Conservation (phyloP, 192 early-diverging fungal species). For the Gryganskiella cystojenkinii region DNA sequence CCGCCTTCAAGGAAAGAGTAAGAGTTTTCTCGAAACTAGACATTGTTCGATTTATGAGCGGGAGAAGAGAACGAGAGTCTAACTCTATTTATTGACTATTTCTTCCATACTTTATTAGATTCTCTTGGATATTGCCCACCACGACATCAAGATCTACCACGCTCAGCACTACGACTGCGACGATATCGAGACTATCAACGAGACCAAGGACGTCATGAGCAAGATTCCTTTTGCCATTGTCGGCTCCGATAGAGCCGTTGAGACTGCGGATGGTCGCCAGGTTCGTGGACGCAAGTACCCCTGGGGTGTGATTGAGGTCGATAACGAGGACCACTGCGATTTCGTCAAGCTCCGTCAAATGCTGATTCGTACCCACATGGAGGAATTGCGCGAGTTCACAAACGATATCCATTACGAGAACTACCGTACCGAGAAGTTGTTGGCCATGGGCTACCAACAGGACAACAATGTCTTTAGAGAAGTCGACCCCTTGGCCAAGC, state of each 20-base stretch:
- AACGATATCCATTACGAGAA: constrained; percentile 93
- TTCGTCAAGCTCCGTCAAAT: constrained; percentile 96
- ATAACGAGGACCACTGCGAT: constrained; percentile 97
- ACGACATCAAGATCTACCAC: constrained; percentile 91
- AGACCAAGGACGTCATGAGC: constrained; percentile 87
- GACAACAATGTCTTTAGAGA: constrained; percentile 84
- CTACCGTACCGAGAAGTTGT: constrained; percentile 95
- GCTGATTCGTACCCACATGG: constrained; percentile 94
- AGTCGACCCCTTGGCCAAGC: constrained; percentile 79
- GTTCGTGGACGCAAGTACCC: constrained; percentile 94
- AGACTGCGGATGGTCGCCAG: constrained; percentile 80
- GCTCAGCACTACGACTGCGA: constrained; percentile 86
- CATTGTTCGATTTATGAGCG: too few species aligned
- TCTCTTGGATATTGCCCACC: constrained; percentile 81
- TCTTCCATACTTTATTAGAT: constrained; percentile 47
- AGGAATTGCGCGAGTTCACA: constrained; percentile 97
- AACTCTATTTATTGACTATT: not conserved
- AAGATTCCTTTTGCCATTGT: constrained; percentile 98
- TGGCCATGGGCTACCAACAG: constrained; percentile 87
- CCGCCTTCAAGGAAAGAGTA: constrained; percentile 85
- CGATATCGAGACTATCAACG: constrained; percentile 82
- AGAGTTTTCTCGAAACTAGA: constrained; percentile 6
- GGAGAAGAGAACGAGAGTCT: not conserved
- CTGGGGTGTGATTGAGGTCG: constrained; percentile 98
- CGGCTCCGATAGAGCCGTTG: constrained; percentile 89